Evolutionary conservation across 805 yeast species (phyloP), one percentile per base, ranked within the genome.

Genomic region (Cyberlindnera maritima): DNA sequence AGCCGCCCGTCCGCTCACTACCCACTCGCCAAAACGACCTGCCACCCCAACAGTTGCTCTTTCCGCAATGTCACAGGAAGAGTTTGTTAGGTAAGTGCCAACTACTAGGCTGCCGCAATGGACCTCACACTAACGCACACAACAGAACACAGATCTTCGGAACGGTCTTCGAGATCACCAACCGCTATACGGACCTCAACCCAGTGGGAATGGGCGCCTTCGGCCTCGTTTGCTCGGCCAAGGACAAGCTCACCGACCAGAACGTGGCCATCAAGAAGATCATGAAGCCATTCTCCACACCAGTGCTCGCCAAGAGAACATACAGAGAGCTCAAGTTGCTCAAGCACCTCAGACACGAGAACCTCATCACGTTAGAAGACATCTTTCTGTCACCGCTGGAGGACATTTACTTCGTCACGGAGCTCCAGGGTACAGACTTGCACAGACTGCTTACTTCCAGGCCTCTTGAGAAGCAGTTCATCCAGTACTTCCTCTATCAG

Each of bases 191-290:
- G 4, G 96, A 92, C 62, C 76, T 94, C 52, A 92, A 90, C 62
- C 99, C 99, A 2, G 97, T 94, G 42, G 99, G 99, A 0, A 94
- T 94, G 99, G 99, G 99, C 21, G 99, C 99, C 8, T 94, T 94
- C 65, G 99, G 99, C 5, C 76, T 94, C 17, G 99, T 94, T 34
- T 94, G 99, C 64, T 89, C 97, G 9, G 99, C 99, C 1, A 80
- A 84, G 47, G 99, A 94, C 68, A 88, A 84, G 57, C 77, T 91
- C 50, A 90, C 97, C 0, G 83, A 81, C 45, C 96, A 91, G 66
- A 88, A 85, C 56, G 99, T 94, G 32, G 99, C 99, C 40, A 94
- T 94, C 51, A 94, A 94, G 67, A 94, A 94, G 72, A 92, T 94
- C 58, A 88, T 92, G 96, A 92, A 90, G 65, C 99, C 99, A 0